A percentile compares a stretch with the other conserved stretches of the same genome.
phyloP scores from a whole-genome alignment of 345 rosid genomes.

The Crucihimalaya himalaica region DNA sequence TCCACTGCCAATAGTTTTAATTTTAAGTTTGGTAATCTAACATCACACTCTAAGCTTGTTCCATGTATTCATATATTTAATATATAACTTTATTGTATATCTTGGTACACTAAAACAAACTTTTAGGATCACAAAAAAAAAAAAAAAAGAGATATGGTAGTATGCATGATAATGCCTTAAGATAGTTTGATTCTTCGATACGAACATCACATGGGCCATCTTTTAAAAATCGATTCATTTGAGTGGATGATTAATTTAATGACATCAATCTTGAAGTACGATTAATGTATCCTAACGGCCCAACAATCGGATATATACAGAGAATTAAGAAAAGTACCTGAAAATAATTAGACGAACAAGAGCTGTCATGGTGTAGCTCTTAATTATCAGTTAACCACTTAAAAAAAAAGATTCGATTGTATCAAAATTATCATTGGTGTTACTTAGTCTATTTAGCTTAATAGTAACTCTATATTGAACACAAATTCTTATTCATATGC shows the following conservation, averaged over 20 bases:
- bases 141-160: not conserved
- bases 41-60: not conserved
- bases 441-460: not conserved
- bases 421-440: too few species aligned
- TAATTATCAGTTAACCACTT: not conserved
- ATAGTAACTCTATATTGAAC: not conserved
- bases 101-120: not conserved
- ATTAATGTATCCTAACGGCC: conserved; percentile 6
- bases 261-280: not conserved
- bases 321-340: not conserved
- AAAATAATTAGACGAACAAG: not conserved
- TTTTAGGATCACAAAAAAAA: not conserved
- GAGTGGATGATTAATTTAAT: not conserved
- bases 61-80: conserved; percentile 11
- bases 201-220: conserved; percentile 13
- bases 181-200: too few species aligned
- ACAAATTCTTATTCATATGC: not conserved
- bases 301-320: conserved; percentile 14
- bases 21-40: not conserved
- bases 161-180: not conserved
- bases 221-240: not conserved
- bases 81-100: too few species aligned
- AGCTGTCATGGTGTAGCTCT: conserved; percentile 7
- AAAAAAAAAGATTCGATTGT: not conserved
- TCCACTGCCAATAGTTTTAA: not conserved